Base-by-base conservation (phyloP, 176 grass and related monocot species). In the Lolium rigidum region DNA sequence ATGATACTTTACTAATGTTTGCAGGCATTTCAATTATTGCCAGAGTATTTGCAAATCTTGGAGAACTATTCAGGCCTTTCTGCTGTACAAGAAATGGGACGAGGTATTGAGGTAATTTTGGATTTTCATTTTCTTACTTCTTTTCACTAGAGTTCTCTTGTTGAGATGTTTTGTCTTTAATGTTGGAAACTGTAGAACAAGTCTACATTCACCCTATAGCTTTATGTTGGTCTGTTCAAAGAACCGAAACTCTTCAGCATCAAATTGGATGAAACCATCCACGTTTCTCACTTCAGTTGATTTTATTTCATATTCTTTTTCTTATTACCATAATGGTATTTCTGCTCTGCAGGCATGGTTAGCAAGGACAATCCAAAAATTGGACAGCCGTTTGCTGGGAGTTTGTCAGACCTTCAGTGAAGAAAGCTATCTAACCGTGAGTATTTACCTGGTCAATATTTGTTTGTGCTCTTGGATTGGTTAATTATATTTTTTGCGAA, bases 1-100 rank as follows among this genome's bases (percentile, higher is more conserved):
- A 88, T 91, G 76, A 43, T 52, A 91, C 24, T 67, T 70, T 88
- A 17, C 80, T 78, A 18, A 65, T 86, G 82, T 61, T 88, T 86
- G 78, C 76, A 99, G 97, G 97, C 97, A 65, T 99, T 99, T 89
- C 92, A 90, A 59, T 94, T 99, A 59, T 93, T 99, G 85, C 97
- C 94, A 12, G 97, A 99, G 62, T 99, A 91, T 91, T 91, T 99
- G 87, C 97, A 99, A 96, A 67, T 99, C 81, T 93, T 99, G 90
- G 97, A 99, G 74, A 99, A 94, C 91, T 99, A 96, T 88, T 89
- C 97, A 88, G 80, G 91, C 59, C 92, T 99, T 86, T 90, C 87
- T 88, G 85, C 87, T 85, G 60, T 96, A 58, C 94, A 99, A 91
- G 97, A 99, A 86, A 93, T 99, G 97, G 94, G 94, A 39, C 94